These are phyloP conservation scores for Fusarium graminum DNA, from an alignment of 2,329 filamentous ascomycete species.

Conservation along the genomic window DNA sequence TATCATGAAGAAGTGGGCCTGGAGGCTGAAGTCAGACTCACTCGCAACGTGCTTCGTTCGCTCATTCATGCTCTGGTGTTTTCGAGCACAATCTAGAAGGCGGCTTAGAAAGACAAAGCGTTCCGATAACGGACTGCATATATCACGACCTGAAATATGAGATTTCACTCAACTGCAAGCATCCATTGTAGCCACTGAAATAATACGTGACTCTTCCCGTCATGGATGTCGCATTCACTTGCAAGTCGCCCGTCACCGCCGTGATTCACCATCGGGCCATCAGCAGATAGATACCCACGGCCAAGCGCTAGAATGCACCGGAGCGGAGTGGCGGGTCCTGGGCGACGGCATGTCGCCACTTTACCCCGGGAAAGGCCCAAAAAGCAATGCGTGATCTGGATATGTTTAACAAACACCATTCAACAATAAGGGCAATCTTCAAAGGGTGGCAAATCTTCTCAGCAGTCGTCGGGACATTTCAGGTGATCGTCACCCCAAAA, in stretches of 20 bases:
- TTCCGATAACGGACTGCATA: neutral
- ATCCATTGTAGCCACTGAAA: neutral
- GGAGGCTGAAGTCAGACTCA: constrained; percentile 26
- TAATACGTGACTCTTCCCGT: neutral
- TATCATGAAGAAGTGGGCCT: constrained; percentile 35
- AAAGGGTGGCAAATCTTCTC: neutral
- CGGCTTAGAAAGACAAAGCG: constrained; percentile 10
- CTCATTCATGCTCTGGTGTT: constrained; percentile 15
- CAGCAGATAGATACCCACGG: constrained; percentile 34
- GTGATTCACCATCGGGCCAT: constrained; percentile 32
- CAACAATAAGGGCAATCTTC: neutral
- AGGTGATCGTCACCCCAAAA: constrained; percentile 37
- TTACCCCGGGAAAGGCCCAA: constrained; percentile 41
- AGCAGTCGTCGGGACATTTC: neutral
- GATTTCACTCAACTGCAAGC: neutral
- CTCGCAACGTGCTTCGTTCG: constrained; percentile 12
- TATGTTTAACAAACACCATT: constrained; percentile 10
- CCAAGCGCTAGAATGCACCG: constrained; percentile 29
- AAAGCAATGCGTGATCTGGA: constrained; percentile 22
- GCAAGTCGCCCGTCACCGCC: constrained; percentile 34
- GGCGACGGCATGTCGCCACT: constrained; percentile 41
- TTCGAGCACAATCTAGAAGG: constrained; percentile 34
- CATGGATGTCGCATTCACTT: constrained; percentile 29
- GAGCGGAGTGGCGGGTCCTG: constrained; percentile 36
- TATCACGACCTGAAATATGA: neutral